Evolutionary conservation across 305 asterid species (phyloP).

Genomic region (Solanum hybrid): DNA sequence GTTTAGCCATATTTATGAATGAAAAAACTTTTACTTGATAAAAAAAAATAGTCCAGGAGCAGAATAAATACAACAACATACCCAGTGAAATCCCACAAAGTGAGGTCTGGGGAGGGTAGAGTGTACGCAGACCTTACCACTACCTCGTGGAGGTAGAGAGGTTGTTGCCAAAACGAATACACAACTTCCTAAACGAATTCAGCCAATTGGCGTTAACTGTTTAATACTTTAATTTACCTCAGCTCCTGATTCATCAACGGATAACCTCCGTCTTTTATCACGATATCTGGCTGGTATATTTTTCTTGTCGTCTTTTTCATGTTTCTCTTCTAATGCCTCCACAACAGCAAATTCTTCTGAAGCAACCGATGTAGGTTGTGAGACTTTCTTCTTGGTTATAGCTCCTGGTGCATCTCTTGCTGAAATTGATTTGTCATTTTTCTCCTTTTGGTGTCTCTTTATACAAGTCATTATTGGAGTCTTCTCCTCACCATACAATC

Average conservation of each 20-base stretch:
- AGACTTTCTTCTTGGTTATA: neutral
- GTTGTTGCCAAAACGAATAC: neutral
- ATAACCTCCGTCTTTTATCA: neutral
- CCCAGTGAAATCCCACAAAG: neutral
- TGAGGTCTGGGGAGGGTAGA: neutral
- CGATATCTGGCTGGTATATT: neutral
- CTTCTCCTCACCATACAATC: neutral
- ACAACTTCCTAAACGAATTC: neutral
- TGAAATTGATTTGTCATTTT: neutral
- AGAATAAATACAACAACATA: neutral
- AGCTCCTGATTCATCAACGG: neutral
- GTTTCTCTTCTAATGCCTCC: constrained; percentile 3
- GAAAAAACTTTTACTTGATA: neutral
- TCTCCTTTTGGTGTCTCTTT: neutral
- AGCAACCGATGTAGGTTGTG: neutral
- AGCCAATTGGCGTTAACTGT: neutral
- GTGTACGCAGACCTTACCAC: neutral
- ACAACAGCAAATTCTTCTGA: constrained; percentile 1
- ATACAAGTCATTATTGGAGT: neutral
- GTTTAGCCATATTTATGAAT: neutral
- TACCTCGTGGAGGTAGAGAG: neutral
- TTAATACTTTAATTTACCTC: neutral
- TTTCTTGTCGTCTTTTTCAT: neutral
- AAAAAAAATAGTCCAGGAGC: neutral
- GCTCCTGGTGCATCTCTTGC: neutral